A percentile compares a stretch with the other conserved stretches of the same genome.
phyloP scores from a whole-genome alignment of 1,284 basidiomycete genomes.

The Marasmius sp. region DNA sequence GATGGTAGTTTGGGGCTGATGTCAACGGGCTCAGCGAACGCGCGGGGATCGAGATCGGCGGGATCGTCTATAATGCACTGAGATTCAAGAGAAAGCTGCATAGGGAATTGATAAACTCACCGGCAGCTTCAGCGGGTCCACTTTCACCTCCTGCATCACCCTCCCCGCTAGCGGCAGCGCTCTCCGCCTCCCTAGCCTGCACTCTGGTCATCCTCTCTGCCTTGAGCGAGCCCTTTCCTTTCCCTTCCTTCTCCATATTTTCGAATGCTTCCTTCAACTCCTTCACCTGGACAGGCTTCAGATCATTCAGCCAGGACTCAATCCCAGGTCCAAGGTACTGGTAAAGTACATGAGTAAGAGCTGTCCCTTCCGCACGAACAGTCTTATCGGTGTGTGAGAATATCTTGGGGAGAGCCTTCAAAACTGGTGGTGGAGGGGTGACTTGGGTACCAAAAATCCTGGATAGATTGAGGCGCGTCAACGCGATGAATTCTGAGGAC shows the following conservation, averaged over 20 bases:
- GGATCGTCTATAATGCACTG: constrained; percentile 30
- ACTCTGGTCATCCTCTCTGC: constrained; percentile 81
- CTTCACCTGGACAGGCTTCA: constrained; percentile 98
- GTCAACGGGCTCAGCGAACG: constrained; percentile 83
- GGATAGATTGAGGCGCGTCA: constrained; percentile 7
- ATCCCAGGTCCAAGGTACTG: constrained; percentile 89
- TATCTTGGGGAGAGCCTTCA: constrained; percentile 90
- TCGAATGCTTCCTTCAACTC: constrained; percentile 94
- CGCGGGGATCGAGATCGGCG: constrained; percentile 74
- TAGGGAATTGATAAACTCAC: constrained; percentile 9
- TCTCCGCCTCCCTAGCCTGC: constrained; percentile 74
- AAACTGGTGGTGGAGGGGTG: constrained; percentile 74
- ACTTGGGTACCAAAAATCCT: constrained; percentile 85
- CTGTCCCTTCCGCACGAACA: constrained; percentile 89
- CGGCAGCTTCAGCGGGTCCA: constrained; percentile 32
- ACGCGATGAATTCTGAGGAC: background rate
- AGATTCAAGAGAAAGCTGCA: background rate
- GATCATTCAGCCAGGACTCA: constrained; percentile 83
- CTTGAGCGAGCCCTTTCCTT: constrained; percentile 79
- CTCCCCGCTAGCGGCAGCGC: constrained; percentile 42
- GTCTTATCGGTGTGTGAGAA: constrained; percentile 96
- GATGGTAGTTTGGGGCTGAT: constrained; percentile 75
- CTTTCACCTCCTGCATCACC: constrained; percentile 38
- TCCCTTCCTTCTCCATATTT: constrained; percentile 77
- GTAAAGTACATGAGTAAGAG: constrained; percentile 80